Base-by-base conservation (phyloP, 148 eudicot species). In the Nepenthes gracilis region DNA sequence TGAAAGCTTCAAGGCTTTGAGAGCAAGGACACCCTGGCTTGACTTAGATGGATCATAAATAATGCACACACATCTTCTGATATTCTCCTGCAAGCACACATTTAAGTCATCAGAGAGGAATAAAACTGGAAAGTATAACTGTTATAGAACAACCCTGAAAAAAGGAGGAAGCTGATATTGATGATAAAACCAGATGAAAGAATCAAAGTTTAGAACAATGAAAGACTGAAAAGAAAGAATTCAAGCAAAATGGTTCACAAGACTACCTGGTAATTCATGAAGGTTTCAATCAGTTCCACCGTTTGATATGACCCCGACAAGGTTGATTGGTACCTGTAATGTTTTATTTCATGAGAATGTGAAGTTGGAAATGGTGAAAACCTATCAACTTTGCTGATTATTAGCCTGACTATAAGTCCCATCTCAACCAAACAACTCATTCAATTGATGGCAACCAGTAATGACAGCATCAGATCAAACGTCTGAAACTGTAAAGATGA, bases 31-130 rank as follows among this genome's bases (percentile, higher is more conserved):
- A 68, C 99, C 99, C 79, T 86, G 99, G 73, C 78, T 86, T 60
- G 96, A 86, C 74, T 78, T 93, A 59, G 99, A 93, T 35, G 99
- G 99, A 74, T 93, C 99, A 67, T 93, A 88, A 43, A 93, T 89
- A 55, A 93, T 86, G 81, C 99, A 93, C 12, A 93, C 99, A 75
- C 99, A 89, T 9, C 95, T 87, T 51, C 80, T 86, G 35, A 93
- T 93, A 74, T 93, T 93, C 71, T 93, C 99, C 96, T 93, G 81
- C 72, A 82, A 57, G 55, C 63, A 73, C 7, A 72, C 52, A 73
- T 51, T 36, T 12, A 51, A 23, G 23, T 9, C 33, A 71, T 9
- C 43, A 13, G 10, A 48, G 33, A 47, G 9, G 40, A 56, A 15
- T 48, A 56, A 43, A 61, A 57, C 48, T 35, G 40, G 50, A 40